Conservation (phyloP, 345 rosid species). For the Linum lewisii region DNA sequence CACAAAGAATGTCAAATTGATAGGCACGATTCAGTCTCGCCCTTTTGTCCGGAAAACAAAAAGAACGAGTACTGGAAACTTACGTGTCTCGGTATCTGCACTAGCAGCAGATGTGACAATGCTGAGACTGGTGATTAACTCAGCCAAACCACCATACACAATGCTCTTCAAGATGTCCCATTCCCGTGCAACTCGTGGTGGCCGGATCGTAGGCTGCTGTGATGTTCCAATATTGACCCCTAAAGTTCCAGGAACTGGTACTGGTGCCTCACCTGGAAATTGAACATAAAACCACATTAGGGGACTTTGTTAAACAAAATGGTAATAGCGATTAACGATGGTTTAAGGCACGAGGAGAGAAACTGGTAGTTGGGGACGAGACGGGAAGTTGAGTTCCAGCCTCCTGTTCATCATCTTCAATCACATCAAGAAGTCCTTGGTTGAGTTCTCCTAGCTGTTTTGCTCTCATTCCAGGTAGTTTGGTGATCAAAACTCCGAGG, state of each 20-base stretch:
- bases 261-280: background rate
- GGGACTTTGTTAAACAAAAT: background rate
- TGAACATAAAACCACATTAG: background rate
- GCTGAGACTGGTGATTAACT: constrained; percentile 16
- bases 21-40: background rate
- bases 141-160: constrained; percentile 19
- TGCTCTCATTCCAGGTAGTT: background rate
- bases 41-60: background rate
- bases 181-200: background rate
- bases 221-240: background rate
- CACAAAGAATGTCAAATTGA: background rate
- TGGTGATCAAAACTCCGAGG: background rate
- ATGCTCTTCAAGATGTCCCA: constrained; percentile 20
- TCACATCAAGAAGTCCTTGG: background rate
- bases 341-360: background rate
- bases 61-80: background rate
- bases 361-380: background rate
- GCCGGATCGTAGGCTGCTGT: background rate
- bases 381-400: background rate
- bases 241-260: background rate
- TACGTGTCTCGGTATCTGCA: constrained; percentile 13
- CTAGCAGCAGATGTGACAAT: constrained; percentile 21
- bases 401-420: background rate
- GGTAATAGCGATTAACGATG: background rate
- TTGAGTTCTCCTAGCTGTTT: background rate